Percentiles rank a stretch among this genome's conserved stretches.
Evolutionary conservation across 2,329 filamentous ascomycete species (phyloP).

Genomic region (Didymella segeticola): DNA sequence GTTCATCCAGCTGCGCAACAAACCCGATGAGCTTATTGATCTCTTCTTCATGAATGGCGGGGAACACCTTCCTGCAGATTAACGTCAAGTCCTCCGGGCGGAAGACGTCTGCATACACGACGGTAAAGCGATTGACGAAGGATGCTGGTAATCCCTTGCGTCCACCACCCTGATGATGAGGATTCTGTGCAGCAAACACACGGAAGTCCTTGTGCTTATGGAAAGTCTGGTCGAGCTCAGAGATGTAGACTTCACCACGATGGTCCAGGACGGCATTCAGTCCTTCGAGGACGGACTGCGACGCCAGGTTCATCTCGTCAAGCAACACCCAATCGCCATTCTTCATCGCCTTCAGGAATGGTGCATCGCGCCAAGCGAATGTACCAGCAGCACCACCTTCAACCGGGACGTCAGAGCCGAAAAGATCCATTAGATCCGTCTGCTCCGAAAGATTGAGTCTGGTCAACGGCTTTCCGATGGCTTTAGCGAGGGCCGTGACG

Average conservation of each 20-base stretch:
- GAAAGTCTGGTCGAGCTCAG: constrained; percentile 94
- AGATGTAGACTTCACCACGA: constrained; percentile 92
- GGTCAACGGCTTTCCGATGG: constrained; percentile 81
- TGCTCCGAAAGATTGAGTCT: constrained; percentile 98
- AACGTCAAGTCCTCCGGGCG: constrained; percentile 78
- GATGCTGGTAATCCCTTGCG: constrained; percentile 93
- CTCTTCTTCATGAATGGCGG: constrained; percentile 64
- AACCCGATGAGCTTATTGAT: constrained; percentile 76
- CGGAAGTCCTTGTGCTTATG: constrained; percentile 86
- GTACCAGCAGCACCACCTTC: constrained; percentile 90
- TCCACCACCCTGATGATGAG: constrained; percentile 94
- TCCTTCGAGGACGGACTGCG: constrained; percentile 94
- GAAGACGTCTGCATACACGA: constrained; percentile 95
- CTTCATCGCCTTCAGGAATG: constrained; percentile 96
- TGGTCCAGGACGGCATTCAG: constrained; percentile 97
- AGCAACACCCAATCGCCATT: constrained; percentile 94
- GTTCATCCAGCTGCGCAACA: constrained; percentile 78
- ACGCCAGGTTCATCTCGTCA: constrained; percentile 98
- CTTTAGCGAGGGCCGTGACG: constrained; percentile 80
- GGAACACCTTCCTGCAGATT: constrained; percentile 82
- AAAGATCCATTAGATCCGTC: constrained; percentile 96
- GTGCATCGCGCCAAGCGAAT: constrained; percentile 94
- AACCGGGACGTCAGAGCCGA: constrained; percentile 93
- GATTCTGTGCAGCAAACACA: constrained; percentile 97
- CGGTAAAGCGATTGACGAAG: constrained; percentile 97